Evolutionary conservation across 192 early-diverging fungal species (phyloP).

Genomic region (Thoreauomyces humboldtii): DNA sequence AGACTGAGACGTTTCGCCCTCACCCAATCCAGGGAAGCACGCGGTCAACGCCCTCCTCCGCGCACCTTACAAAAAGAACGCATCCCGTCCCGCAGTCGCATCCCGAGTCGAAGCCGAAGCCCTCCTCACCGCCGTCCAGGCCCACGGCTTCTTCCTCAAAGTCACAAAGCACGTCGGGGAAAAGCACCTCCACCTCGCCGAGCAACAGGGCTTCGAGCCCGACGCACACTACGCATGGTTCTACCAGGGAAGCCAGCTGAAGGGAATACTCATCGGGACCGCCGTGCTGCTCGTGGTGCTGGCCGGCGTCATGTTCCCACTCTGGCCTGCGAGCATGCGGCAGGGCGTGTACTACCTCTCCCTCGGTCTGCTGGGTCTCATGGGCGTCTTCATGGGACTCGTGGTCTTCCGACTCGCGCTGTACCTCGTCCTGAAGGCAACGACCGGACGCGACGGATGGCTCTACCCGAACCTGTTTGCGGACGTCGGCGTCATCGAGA

Average conservation of each 20-base stretch:
- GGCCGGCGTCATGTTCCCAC: conserved; percentile 94
- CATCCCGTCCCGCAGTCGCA: conserved; percentile 50
- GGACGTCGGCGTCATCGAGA: conserved; percentile 90
- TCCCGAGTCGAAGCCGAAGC: conserved; percentile 60
- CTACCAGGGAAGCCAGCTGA: conserved; percentile 86
- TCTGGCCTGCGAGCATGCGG: conserved; percentile 84
- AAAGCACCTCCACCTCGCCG: conserved; percentile 32
- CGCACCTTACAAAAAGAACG: conserved; percentile 44
- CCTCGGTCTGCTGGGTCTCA: conserved; percentile 72
- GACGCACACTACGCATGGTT: conserved; percentile 91
- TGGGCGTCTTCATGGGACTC: conserved; percentile 87
- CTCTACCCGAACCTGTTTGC: conserved; percentile 97
- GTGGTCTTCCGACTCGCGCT: conserved; percentile 84
- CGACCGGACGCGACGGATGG: conserved; percentile 84
- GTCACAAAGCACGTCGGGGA: conserved; percentile 56
- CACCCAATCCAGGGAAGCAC: conserved; percentile 52
- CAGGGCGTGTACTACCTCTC: conserved; percentile 88
- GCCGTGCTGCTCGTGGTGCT: conserved; percentile 77
- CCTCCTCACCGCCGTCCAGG: conserved; percentile 64
- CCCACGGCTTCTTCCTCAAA: conserved; percentile 72
- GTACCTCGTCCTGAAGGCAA: conserved; percentile 70
- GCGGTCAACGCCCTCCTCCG: conserved; percentile 66
- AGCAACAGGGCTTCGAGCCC: conserved; percentile 66
- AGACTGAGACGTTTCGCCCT: background rate
- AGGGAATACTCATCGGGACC: conserved; percentile 72